phyloP scores from a whole-genome alignment of 2,329 filamentous ascomycete species.

The Tricladium varicosporioides region DNA sequence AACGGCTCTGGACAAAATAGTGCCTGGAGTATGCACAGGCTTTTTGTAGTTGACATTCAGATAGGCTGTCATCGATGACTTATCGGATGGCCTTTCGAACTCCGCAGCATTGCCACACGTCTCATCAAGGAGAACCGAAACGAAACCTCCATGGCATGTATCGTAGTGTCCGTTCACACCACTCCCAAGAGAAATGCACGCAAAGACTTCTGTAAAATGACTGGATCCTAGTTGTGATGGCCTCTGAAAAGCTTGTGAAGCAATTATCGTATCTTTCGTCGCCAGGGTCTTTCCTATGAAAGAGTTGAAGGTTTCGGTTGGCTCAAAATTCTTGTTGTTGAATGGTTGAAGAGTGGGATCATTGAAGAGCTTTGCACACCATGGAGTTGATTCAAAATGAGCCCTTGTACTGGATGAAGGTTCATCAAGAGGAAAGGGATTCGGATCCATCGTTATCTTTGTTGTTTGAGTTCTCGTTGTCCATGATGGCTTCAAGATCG shows the following conservation, averaged over 20 bases:
- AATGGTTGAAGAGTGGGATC: conserved; percentile 24
- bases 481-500: no score
- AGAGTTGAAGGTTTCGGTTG: conserved; percentile 9
- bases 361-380: conserved; percentile 18
- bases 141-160: conserved; percentile 59
- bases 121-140: conserved; percentile 58
- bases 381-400: conserved; percentile 19
- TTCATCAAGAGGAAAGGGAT: neutral
- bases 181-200: conserved; percentile 40
- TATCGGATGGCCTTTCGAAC: conserved; percentile 13
- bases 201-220: conserved; percentile 13
- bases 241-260: conserved; percentile 23
- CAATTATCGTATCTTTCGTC: conserved; percentile 20
- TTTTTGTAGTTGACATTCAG: conserved; percentile 53
- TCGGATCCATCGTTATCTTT: neutral
- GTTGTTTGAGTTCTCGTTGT: no score
- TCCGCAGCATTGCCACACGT: conserved; percentile 35
- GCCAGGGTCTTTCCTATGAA: conserved; percentile 20
- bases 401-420: conserved; percentile 10
- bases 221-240: neutral
- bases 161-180: conserved; percentile 54
- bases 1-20: conserved; percentile 46
- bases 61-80: conserved; percentile 43
- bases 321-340: conserved; percentile 4
- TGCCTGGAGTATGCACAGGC: conserved; percentile 49